Evolutionary conservation across 805 yeast species (phyloP).

Genomic region (Starmerella cellae): DNA sequence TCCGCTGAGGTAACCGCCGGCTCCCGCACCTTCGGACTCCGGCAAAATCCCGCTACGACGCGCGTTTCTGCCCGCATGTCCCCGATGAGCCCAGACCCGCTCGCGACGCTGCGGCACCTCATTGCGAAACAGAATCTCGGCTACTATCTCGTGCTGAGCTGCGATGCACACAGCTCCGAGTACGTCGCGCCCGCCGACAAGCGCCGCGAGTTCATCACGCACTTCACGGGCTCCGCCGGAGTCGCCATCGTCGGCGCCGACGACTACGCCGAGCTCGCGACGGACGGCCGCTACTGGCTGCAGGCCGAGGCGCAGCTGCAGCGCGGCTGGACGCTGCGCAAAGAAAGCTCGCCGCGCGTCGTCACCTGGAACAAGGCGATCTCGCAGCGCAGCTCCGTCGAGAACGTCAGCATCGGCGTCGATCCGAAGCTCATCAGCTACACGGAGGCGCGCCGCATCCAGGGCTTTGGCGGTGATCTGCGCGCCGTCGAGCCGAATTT

Average conservation of each 20-base stretch:
- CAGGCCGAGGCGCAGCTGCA: slow-evolving; percentile 83
- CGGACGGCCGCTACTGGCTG: slow-evolving; percentile 88
- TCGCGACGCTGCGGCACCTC: slow-evolving; percentile 11
- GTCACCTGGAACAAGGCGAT: slow-evolving; percentile 76
- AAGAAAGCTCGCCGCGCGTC: slow-evolving; percentile 60
- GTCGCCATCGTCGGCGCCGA: slow-evolving; percentile 64
- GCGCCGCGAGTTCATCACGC: slow-evolving; percentile 70
- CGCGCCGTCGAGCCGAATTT: slow-evolving; percentile 49
- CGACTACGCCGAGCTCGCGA: slow-evolving; percentile 59
- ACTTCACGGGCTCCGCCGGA: slow-evolving; percentile 87
- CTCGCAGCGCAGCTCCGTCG: slow-evolving; percentile 39
- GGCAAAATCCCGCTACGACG: too few species aligned
- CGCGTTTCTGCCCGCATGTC: too few species aligned
- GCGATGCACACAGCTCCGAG: slow-evolving; percentile 89
- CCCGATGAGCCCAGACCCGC: slow-evolving; percentile 1
- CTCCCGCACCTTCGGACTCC: too few species aligned
- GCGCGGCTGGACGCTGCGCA: slow-evolving; percentile 62
- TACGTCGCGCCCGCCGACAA: slow-evolving; percentile 73
- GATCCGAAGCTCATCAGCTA: slow-evolving; percentile 64
- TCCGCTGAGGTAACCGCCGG: too few species aligned
- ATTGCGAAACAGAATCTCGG: slow-evolving; percentile 55
- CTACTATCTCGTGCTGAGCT: slow-evolving; percentile 69
- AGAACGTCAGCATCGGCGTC: slow-evolving; percentile 51
- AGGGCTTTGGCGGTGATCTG: slow-evolving; percentile 32
- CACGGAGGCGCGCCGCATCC: slow-evolving; percentile 21